These are phyloP conservation scores for Coemansia erecta DNA, from an alignment of 192 early-diverging fungal genomes.

Conservation along the genomic window DNA sequence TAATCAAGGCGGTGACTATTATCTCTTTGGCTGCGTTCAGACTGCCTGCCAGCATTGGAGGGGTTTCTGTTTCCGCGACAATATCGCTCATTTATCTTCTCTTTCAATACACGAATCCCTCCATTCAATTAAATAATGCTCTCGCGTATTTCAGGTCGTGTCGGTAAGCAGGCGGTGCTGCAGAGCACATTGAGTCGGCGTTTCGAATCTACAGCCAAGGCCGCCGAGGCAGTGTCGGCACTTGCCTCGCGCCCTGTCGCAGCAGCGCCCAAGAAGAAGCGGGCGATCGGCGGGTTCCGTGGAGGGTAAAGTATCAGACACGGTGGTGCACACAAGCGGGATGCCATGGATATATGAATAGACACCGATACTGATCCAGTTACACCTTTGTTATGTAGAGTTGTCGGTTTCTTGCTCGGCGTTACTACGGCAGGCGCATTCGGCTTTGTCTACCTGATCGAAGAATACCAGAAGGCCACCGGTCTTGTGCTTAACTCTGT, in stretches of 20 bases:
- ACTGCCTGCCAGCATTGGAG: too few relatives aligned
- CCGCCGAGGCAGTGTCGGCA: conserved; percentile 25
- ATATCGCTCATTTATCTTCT: neutral
- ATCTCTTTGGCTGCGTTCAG: too few relatives aligned
- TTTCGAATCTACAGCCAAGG: conserved; percentile 48
- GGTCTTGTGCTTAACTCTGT: conserved; percentile 68
- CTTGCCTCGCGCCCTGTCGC: conserved; percentile 25
- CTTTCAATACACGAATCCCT: neutral
- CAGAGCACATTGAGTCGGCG: conserved; percentile 30
- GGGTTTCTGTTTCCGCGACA: too few relatives aligned
- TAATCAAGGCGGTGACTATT: too few relatives aligned
- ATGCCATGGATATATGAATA: neutral
- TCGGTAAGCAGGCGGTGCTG: conserved; percentile 11
- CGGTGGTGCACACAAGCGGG: neutral
- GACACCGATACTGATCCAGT: neutral
- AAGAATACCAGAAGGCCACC: conserved; percentile 81
- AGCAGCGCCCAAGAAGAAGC: conserved; percentile 54
- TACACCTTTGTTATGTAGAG: conserved; percentile 32
- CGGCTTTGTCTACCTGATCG: conserved; percentile 83
- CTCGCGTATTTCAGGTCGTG: conserved; percentile 28
- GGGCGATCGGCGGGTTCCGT: conserved; percentile 61
- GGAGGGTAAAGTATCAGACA: conserved; percentile 50
- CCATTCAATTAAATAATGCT: conserved; percentile 15
- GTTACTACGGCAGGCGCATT: conserved; percentile 67
- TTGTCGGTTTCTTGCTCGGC: conserved; percentile 78